These are phyloP conservation scores for Leishmania tropica DNA, from an alignment of 208 protist species.

Conservation along the genomic window DNA sequence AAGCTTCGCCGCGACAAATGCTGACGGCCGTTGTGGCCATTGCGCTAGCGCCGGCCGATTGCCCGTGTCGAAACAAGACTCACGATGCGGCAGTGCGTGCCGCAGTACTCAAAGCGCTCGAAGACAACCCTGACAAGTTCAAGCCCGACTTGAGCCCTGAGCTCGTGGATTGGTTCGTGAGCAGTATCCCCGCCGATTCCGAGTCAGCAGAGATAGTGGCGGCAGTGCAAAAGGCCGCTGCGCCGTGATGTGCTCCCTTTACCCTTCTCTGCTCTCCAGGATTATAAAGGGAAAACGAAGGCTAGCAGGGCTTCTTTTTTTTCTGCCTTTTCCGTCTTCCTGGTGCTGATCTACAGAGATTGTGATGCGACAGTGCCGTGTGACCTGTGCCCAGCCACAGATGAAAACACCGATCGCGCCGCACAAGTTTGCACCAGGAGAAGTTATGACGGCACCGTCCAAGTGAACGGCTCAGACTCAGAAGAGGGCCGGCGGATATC, in stretches of 20 bases:
- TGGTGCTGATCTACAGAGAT: background rate
- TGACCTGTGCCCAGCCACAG: background rate
- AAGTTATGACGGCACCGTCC: background rate
- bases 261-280: background rate
- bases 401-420: background rate
- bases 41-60: slow-evolving; percentile 29
- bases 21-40: slow-evolving; percentile 37
- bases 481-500: background rate
- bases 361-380: background rate
- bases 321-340: background rate
- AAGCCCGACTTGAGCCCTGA: slow-evolving; percentile 13
- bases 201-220: background rate
- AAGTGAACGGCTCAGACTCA: background rate
- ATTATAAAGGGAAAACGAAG: background rate
- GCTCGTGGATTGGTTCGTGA: background rate
- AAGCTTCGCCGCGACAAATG: slow-evolving; percentile 33
- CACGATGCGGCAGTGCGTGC: slow-evolving; percentile 49
- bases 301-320: background rate
- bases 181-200: slow-evolving; percentile 1
- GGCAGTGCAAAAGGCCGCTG: background rate
- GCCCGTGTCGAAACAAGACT: slow-evolving; percentile 40
- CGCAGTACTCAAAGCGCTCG: slow-evolving; percentile 35
- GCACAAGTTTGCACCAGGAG: background rate
- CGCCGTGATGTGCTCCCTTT: background rate
- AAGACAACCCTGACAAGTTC: slow-evolving; percentile 34